Evolutionary conservation across 129 eudicot species (phyloP), one percentile per base, ranked within the genome.

Genomic region (Artemisia tridentata): DNA sequence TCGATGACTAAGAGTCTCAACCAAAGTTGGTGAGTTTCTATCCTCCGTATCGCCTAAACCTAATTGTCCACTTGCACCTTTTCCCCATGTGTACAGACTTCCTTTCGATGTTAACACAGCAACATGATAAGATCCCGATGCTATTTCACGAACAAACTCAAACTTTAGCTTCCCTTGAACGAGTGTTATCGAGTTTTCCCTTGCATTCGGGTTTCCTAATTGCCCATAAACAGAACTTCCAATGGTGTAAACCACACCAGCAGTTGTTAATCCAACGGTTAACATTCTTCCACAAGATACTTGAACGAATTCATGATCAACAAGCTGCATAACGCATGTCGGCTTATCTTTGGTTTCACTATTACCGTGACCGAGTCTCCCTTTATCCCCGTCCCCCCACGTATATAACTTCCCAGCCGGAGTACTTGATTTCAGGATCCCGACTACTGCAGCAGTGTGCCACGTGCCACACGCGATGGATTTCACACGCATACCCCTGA

Each of bases 351-450:
- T 81, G 55, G 46, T 76, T 18, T 52, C 80, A 27, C 77, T 77
- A 67, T 73, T 77, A 29, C 81, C 52, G 14, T 81, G 92, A 54
- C 92, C 92, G 11, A 86, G 86, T 47, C 80, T 72, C 52, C 92
- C 92, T 79, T 86, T 86, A 76, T 86, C 92, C 17, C 83, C 88
- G 43, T 86, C 92, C 7, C 92, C 92, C 92, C 92, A 86, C 5
- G 92, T 86, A 60, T 81, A 86, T 38, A 86, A 56, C 66, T 86
- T 86, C 34, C 88, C 88, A 10, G 79, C 68, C 4, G 84, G 63
- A 25, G 77, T 46, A 47, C 77, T 79, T 0, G 69, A 54, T 31
- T 80, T 76, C 58, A 67, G 78, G 65, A 81, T 23, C 45, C 79
- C 86, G 20, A 86, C 84, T 18, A 86, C 69, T 15, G 92, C 86